These are phyloP conservation scores for Galeopsis tetrahit DNA, from an alignment of 257 asterid genomes.

Conservation along the genomic window DNA sequence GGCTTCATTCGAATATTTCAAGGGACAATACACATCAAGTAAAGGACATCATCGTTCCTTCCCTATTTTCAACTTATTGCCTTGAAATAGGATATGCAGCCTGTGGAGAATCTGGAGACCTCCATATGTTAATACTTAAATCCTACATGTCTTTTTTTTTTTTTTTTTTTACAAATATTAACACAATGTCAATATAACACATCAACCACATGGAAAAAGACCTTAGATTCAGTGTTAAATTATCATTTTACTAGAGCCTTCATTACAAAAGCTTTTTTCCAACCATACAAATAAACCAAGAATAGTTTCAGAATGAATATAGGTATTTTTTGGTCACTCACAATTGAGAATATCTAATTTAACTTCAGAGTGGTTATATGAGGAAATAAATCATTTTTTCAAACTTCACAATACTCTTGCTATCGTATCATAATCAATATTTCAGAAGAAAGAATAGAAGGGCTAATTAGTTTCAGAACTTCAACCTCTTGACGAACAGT, in stretches of 20 bases:
- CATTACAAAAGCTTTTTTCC: neutral
- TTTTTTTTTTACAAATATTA: neutral
- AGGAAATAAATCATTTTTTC: neutral
- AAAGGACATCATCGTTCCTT: neutral
- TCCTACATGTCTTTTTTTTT: neutral
- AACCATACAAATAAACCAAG: neutral
- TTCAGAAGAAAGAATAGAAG: neutral
- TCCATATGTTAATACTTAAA: neutral
- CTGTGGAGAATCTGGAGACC: neutral
- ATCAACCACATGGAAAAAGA: neutral
- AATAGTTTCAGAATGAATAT: slow-evolving; percentile 7
- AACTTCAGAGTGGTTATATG: slow-evolving; percentile 5
- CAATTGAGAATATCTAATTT: neutral
- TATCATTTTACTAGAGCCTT: neutral
- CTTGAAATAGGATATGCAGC: neutral
- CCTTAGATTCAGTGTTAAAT: neutral
- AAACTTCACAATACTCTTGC: slow-evolving; percentile 1
- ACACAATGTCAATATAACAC: neutral
- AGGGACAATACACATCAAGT: neutral
- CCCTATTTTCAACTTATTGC: slow-evolving; percentile 14
- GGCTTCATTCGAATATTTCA: neutral
- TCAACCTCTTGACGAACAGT: neutral
- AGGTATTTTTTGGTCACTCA: neutral
- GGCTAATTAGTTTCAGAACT: neutral
- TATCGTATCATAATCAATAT: neutral